Base-by-base conservation (phyloP, 805 yeast species). In the Debaryomyces prosopidis region DNA sequence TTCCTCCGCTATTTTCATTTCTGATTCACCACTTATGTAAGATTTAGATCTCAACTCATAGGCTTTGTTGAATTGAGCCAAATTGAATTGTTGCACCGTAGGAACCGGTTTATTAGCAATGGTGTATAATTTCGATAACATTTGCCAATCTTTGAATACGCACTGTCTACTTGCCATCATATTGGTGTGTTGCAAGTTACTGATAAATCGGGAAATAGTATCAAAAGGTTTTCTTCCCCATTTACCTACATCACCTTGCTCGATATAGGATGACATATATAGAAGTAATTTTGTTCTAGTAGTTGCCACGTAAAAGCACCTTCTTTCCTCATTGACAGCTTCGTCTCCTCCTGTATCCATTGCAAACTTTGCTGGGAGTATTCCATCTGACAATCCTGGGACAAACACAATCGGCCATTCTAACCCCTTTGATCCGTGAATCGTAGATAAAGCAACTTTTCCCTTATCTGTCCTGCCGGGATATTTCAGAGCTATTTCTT, bases 351-450 rank as follows among this genome's bases (percentile, higher is more conserved):
- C 63, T 5, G 49, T 51, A 28, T 59, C 57, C n/a, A 65, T 51
- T 0, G 80, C 80, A 57, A 75, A 76, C 2, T 63, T 55, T 3
- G 84, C 80, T 0, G 96, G 96, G 10, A 88, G 66, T 11, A 79
- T 62, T 1, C 86, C 85, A 39, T 86, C 88, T 27, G 78, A 71
- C 14, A 87, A 65, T 0, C 88, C 85, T 0, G 95, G 89, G 10
- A 89, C 78, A 58, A 89, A 88, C 0, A 92, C 97, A 11, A 88
- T 80, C 0, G 96, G 92, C 97, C 98, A 92, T 60, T 92, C 99
- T 2, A 91, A 71, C 1, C 99, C 99, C 61, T 92, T 92, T 1
- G 97, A 82, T 0, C 90, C 89, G 60, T 92, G 99, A 10, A 92
- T 85, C 0, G 98, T 94, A 0, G 96, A 85, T 0, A 92, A 43